A percentile compares a stretch with the other conserved stretches of the same genome.
Conservation (phyloP, 2,329 filamentous ascomycete genomes). For the Cercospora sp. region DNA sequence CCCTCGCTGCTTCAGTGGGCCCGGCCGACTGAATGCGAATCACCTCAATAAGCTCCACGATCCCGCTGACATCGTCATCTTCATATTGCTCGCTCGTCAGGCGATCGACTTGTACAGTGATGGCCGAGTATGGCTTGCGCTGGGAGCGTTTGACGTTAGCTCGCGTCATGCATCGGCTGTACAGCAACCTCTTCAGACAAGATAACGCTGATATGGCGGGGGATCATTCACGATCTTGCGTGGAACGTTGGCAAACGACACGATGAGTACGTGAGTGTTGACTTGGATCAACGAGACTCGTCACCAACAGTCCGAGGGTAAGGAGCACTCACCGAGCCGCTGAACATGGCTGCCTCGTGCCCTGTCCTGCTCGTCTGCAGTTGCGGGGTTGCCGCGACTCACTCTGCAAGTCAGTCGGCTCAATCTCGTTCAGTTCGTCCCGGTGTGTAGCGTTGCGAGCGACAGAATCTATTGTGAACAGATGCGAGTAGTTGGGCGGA, state of each 20-base stretch:
- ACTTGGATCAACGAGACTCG: background rate
- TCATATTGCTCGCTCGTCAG: conserved; percentile 87
- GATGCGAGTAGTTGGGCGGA: background rate
- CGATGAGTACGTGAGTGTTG: background rate
- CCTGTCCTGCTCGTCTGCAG: background rate
- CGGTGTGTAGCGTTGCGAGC: background rate
- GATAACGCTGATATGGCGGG: background rate
- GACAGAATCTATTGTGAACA: background rate
- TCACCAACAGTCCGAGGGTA: background rate
- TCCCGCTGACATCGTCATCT: conserved; percentile 86
- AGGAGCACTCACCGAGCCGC: conserved; percentile 28
- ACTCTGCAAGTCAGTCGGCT: background rate
- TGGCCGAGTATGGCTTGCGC: conserved; percentile 87
- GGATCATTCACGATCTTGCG: background rate
- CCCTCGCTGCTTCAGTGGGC: conserved; percentile 83
- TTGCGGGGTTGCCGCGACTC: background rate
- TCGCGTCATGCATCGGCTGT: background rate
- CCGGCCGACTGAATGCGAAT: conserved; percentile 86
- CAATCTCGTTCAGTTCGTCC: background rate
- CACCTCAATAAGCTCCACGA: conserved; percentile 91
- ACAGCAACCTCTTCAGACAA: background rate
- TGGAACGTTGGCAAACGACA: background rate
- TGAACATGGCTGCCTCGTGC: conserved; percentile 26
- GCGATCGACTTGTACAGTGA: conserved; percentile 88
- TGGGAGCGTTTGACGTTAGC: conserved; percentile 23